phyloP scores from a whole-genome alignment of 345 rosid genomes.

The Populus alba region DNA sequence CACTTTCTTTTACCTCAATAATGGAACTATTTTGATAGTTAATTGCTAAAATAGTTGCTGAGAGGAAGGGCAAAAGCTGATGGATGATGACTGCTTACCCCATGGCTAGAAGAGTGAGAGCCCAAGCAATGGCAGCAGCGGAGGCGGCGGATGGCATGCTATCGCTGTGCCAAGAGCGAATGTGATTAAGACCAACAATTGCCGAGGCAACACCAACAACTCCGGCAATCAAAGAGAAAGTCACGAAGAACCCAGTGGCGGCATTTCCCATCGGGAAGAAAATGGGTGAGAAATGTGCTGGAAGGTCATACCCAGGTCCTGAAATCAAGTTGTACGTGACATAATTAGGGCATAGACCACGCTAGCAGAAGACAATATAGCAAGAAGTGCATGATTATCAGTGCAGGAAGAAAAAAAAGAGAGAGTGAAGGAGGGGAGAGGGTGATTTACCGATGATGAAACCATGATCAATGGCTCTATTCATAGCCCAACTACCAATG shows the following conservation, averaged over 20 bases:
- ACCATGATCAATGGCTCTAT: slow-evolving; percentile 72
- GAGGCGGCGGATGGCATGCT: slow-evolving; percentile 81
- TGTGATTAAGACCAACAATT: slow-evolving; percentile 61
- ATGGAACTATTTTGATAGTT: neutral
- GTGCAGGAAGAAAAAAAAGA: neutral
- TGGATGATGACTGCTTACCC: slow-evolving; percentile 43
- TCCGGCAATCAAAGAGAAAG: slow-evolving; percentile 75
- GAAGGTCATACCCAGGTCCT: slow-evolving; percentile 71
- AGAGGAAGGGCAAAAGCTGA: neutral
- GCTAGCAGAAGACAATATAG: neutral
- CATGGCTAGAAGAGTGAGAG: slow-evolving; percentile 82
- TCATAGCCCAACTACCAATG: slow-evolving; percentile 82
- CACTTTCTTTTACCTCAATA: neutral
- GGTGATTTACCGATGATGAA: slow-evolving; percentile 62
- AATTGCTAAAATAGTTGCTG: neutral
- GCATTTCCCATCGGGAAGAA: slow-evolving; percentile 94
- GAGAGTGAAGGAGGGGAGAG: neutral
- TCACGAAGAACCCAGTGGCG: slow-evolving; percentile 91
- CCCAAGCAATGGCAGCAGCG: slow-evolving; percentile 73
- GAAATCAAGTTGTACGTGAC: slow-evolving; percentile 6
- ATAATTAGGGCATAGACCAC: neutral
- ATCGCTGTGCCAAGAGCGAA: slow-evolving; percentile 51
- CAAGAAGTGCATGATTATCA: neutral
- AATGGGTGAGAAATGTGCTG: slow-evolving; percentile 89
- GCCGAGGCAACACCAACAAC: slow-evolving; percentile 82